Evolutionary conservation across 441 rosid species (phyloP).

Genomic region (Omphalea diandra): DNA sequence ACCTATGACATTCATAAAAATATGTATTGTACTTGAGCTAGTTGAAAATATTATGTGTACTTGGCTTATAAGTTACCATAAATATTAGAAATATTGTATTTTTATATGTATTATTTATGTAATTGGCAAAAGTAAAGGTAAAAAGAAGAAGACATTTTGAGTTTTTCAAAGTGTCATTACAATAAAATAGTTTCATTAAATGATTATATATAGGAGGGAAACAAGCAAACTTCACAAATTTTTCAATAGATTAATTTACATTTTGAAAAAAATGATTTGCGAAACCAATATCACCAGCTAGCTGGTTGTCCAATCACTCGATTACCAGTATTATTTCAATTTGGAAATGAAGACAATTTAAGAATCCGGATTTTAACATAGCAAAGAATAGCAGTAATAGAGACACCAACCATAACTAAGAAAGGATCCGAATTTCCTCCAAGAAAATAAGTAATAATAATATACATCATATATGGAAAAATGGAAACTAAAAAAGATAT

Average conservation of each 20-base stretch:
- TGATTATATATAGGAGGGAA: too few relatives aligned
- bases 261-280: neutral
- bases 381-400: slow-evolving; percentile 1
- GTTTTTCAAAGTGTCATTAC: neutral
- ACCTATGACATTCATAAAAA: neutral
- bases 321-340: too few relatives aligned
- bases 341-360: too few relatives aligned
- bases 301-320: neutral
- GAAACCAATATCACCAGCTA: neutral
- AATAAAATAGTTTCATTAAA: slow-evolving; percentile 1
- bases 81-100: too few relatives aligned
- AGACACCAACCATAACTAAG: neutral
- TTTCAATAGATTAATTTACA: too few relatives aligned
- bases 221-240: neutral
- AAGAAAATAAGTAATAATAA: neutral
- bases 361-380: too few relatives aligned
- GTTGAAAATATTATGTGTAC: too few relatives aligned
- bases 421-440: neutral
- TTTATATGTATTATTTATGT: neutral
- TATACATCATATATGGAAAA: slow-evolving; percentile 6
- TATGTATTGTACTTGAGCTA: neutral
- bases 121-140: neutral
- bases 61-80: neutral
- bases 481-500: neutral
- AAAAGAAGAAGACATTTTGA: neutral